phyloP scores from a whole-genome alignment of 2,329 filamentous ascomycete genomes.

The Didymella pomorum region DNA sequence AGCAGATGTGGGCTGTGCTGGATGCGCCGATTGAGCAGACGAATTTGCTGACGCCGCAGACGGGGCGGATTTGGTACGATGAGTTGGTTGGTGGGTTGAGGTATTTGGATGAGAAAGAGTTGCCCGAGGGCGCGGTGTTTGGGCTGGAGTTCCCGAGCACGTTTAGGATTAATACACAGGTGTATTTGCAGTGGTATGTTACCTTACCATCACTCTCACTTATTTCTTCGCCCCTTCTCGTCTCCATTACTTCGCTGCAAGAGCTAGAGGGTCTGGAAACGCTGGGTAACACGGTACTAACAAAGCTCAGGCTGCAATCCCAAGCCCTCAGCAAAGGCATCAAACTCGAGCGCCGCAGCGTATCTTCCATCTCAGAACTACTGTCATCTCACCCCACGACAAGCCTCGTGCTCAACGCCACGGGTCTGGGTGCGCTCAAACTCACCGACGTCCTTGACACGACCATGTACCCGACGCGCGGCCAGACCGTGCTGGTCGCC shows the following conservation, averaged over 20 bases:
- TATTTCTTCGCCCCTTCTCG: too few relatives aligned
- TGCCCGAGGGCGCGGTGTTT: slow-evolving; percentile 49
- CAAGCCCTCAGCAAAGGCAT: slow-evolving; percentile 79
- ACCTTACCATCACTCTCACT: too few relatives aligned
- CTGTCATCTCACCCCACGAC: slow-evolving; percentile 66
- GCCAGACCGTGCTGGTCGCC: slow-evolving; percentile 80
- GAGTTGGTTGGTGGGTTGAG: slow-evolving; percentile 50
- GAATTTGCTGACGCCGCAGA: slow-evolving; percentile 47
- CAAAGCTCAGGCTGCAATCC: slow-evolving; percentile 49
- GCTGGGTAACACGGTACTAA: background rate
- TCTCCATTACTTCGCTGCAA: too few relatives aligned
- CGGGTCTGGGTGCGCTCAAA: slow-evolving; percentile 76
- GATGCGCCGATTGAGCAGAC: slow-evolving; percentile 44
- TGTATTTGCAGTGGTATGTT: slow-evolving; percentile 49
- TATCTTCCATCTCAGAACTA: slow-evolving; percentile 74
- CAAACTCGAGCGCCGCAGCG: slow-evolving; percentile 56
- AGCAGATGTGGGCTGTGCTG: slow-evolving; percentile 42
- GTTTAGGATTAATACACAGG: slow-evolving; percentile 52
- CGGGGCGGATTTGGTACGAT: slow-evolving; percentile 55
- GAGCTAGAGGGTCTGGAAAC: too few relatives aligned
- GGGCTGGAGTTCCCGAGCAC: slow-evolving; percentile 48
- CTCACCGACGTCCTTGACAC: slow-evolving; percentile 85
- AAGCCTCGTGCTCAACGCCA: slow-evolving; percentile 82
- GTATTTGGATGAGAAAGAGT: slow-evolving; percentile 35
- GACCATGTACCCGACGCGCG: slow-evolving; percentile 75